These are phyloP conservation scores for Saccharomycopsis capsularis DNA, from an alignment of 805 yeast genomes.

Conservation along the genomic window DNA sequence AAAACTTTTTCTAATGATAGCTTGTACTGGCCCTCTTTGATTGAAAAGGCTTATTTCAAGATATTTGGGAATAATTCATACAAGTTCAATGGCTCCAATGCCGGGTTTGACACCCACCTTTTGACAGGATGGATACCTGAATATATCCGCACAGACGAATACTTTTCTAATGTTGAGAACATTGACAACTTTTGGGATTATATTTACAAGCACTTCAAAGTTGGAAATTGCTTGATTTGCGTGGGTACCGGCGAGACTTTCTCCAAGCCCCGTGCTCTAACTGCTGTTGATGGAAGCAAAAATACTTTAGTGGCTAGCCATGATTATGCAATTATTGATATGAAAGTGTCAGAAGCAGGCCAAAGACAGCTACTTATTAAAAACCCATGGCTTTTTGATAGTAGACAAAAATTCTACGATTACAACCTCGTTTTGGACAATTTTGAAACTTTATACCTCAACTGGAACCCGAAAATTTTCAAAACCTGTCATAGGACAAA, in stretches of 20 bases:
- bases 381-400: constrained; percentile 39
- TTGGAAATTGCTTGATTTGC: constrained; percentile 44
- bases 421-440: constrained; percentile 29
- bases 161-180: constrained; percentile 25
- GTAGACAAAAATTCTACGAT: constrained; percentile 24
- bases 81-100: constrained; percentile 65
- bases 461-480: constrained; percentile 49
- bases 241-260: constrained; percentile 58
- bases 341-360: constrained; percentile 25
- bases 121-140: constrained; percentile 75
- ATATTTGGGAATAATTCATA: constrained; percentile 49
- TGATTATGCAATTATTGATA: constrained; percentile 58
- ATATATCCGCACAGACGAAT: constrained; percentile 30
- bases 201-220: constrained; percentile 28
- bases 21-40: constrained; percentile 58
- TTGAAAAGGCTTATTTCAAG: constrained; percentile 71
- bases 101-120: constrained; percentile 59
- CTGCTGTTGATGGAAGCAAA: constrained; percentile 19
- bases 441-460: constrained; percentile 52
- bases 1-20: constrained; percentile 17
- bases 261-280: constrained; percentile 12
- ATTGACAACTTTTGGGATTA: constrained; percentile 31
- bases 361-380: constrained; percentile 28
- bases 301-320: constrained; percentile 45
- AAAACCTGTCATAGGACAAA: constrained; percentile 26